Evolutionary conservation across 352 stramenopile genomes (phyloP), one percentile per base, ranked within the genome.

Genomic region (Phytophthora syringae): DNA sequence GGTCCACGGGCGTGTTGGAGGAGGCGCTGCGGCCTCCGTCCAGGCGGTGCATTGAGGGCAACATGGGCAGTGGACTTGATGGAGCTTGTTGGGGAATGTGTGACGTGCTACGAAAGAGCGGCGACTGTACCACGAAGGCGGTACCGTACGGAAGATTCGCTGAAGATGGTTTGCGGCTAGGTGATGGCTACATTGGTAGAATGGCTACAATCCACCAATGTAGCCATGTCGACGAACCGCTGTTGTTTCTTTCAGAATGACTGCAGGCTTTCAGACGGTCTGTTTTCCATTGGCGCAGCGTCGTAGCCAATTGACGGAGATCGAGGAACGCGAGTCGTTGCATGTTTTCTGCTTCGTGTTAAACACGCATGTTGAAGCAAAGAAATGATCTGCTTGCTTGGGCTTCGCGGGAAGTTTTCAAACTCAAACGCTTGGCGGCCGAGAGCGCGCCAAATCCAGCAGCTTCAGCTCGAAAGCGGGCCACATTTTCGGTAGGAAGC

Each of bases 21-120:
- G 57, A 39, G 25, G 72, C 52, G 30, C 42, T 73, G 10, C 58
- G 66, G 7, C 50, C 48, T 4, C 52, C 48, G 36, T 72, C 63
- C 15, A 84, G 60, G 30, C 67, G 60, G 53, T 79, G 74, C 74
- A 81, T 86, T 6, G 44, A 53, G 20, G 76, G 76, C 37, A 84
- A 32, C 76, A 84, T 84, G 18, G 3, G 43, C 45, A 30, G 42
- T n/a, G n/a, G 22, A 21, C 25, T 7, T 16, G 45, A 18, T 30
- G 30, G 13, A 18, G 15, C 7, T 15, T 11, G 28, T 51, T 45
- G 20, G 12, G 5, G 34, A 65, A 61, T 66, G 10, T 66, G 56
- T 61, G 62, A 70, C 45, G 52, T 60, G 60, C 7, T 63, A 47
- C 34, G 52, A 22, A 57, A 12, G 37, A 25, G 27, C 9, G 9